Conservation (phyloP, 164 flowering plant genomes). For the Paratinospora sagittata region DNA sequence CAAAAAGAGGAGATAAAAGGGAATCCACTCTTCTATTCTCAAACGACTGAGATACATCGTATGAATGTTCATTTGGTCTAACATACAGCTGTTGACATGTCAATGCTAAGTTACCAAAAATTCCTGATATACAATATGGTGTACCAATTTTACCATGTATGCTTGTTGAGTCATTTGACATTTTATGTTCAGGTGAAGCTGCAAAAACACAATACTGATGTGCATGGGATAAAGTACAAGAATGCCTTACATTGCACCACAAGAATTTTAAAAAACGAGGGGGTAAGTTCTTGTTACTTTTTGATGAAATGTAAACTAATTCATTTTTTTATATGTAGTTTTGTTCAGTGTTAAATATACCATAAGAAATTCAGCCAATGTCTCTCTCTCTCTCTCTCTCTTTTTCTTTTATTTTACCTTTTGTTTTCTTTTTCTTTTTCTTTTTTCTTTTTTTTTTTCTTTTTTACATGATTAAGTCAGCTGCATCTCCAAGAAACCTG, state of each 20-base stretch:
- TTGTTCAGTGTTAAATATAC: background rate
- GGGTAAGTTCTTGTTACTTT: slow-evolving; percentile 45
- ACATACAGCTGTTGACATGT: background rate
- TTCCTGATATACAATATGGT: background rate
- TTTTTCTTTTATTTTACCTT: too few species aligned
- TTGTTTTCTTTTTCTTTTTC: too few species aligned
- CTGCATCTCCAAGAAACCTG: background rate
- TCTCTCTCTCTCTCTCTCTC: background rate
- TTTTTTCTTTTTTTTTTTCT: background rate
- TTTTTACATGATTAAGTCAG: background rate
- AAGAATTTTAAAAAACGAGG: slow-evolving; percentile 69
- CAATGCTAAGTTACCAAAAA: background rate
- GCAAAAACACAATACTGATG: slow-evolving; percentile 84
- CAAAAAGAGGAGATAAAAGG: too few species aligned
- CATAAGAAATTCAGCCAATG: background rate
- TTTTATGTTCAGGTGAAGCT: slow-evolving; percentile 67
- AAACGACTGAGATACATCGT: background rate
- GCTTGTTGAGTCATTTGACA: slow-evolving; percentile 8
- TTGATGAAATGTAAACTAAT: slow-evolving; percentile 9
- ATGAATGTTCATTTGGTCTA: background rate
- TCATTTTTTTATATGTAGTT: slow-evolving; percentile 9
- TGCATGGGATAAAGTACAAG: slow-evolving; percentile 57
- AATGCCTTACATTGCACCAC: slow-evolving; percentile 78
- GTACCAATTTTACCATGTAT: background rate
- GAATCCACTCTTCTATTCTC: too few species aligned